These are phyloP conservation scores for Penicillium sclerotiorum DNA, from an alignment of 2,329 filamentous ascomycete species.

Conservation along the genomic window DNA sequence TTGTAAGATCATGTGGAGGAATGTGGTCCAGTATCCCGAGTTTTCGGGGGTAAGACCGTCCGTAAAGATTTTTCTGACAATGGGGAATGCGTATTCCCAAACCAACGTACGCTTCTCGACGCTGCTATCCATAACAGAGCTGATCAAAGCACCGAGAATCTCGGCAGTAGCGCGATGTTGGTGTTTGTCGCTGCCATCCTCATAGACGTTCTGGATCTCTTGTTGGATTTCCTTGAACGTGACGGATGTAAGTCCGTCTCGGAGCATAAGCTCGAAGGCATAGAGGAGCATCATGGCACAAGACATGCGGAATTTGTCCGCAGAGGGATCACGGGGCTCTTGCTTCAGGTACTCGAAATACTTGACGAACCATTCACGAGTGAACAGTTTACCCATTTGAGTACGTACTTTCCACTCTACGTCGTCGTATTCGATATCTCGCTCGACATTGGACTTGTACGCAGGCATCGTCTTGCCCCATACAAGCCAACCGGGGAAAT, in stretches of 20 bases:
- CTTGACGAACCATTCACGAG: constrained; percentile 80
- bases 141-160: constrained; percentile 83
- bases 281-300: constrained; percentile 86
- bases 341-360: constrained; percentile 96
- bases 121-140: constrained; percentile 76
- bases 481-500: constrained; percentile 94
- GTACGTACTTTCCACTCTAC: constrained; percentile 72
- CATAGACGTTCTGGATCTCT: constrained; percentile 75
- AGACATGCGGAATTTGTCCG: constrained; percentile 87
- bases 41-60: constrained; percentile 95
- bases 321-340: constrained; percentile 78
- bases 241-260: constrained; percentile 70
- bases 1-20: constrained; percentile 84
- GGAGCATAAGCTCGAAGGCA: constrained; percentile 83
- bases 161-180: constrained; percentile 95
- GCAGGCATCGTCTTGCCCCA: constrained; percentile 89
- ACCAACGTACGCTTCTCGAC: constrained; percentile 72
- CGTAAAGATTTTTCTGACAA: constrained; percentile 82
- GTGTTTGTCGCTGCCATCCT: constrained; percentile 94
- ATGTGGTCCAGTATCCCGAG: constrained; percentile 90
- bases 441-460: constrained; percentile 68
- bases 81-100: constrained; percentile 89
- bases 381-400: constrained; percentile 79
- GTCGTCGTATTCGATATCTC: constrained; percentile 75
- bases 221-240: constrained; percentile 88